Base-by-base conservation (phyloP, 192 early-diverging fungal species). In the Paraglomus occultum region DNA sequence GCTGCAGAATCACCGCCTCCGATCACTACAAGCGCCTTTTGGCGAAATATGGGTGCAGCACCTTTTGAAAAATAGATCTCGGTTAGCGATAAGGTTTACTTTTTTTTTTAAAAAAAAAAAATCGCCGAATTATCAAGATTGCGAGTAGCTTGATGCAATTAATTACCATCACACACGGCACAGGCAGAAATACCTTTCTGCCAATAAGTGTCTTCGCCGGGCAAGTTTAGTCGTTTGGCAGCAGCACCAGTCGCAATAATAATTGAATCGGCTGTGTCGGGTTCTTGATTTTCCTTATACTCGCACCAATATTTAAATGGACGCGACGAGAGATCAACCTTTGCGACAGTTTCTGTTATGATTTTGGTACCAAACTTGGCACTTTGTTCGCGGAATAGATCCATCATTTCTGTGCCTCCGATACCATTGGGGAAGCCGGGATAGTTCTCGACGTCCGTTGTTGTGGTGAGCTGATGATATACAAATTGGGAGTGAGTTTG, bases 161-260 rank as follows among this genome's bases (percentile, higher is more conserved):
- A 50, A 14, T 4, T 52, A 52, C 64, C 97, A 77, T 99, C 97
- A 81, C 97, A 99, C 51, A 99, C 97, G 58, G 97, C 97, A 73
- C 97, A 99, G 6, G 97, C 97, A 63, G 93, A 95, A 80, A 99
- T 99, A 71, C 97, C 97, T n/a, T 89, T 89, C 79, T 99, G 94
- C 97, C 97, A 97, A 85, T 92, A 95, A 17, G 66, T 80, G 51
- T 96, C 95, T 74, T 97, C 95, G 64, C 95, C 95, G 43, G 86
- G 83, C 64, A 97, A 91, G 77, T 84, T 17, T 79, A 95, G 84
- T 60, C 97, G 85, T 83, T 93, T 96, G 61, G 97, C 97, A n/a
- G 95, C 96, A 15, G 97, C 95, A 67, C 97, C 97, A n/a, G 97
- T 99, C 55, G 97, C 94, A 53, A 98, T 88, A 54, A 98, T 89